Evolutionary conservation across 345 rosid species (phyloP).

Genomic region (Viola odorata): DNA sequence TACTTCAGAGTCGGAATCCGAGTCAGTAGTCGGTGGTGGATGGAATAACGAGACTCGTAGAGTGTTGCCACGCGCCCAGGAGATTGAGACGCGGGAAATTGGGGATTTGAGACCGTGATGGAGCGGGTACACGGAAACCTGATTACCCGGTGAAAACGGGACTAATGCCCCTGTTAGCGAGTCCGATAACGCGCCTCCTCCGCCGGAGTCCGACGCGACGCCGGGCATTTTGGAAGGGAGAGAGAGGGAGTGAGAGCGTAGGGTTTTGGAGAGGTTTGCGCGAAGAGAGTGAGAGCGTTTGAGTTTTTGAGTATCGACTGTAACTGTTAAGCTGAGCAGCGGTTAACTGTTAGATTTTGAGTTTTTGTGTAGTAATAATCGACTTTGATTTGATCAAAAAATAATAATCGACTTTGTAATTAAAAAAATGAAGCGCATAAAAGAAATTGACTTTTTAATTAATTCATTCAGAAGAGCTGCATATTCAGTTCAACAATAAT

Average conservation of each 20-base stretch:
- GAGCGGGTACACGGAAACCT: conserved; percentile 50
- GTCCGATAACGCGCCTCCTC: conserved; percentile 21
- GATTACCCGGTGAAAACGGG: conserved; percentile 26
- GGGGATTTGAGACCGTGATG: conserved; percentile 60
- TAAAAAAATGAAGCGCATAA: no score
- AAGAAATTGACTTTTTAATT: no score
- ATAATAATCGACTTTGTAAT: no score
- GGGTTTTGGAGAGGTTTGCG: conserved; percentile 37
- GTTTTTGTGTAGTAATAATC: no score
- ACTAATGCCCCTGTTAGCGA: conserved; percentile 30
- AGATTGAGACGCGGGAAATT: conserved; percentile 62
- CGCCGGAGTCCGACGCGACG: conserved; percentile 13
- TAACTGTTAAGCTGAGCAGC: no score
- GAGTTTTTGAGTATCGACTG: neutral
- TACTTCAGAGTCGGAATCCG: conserved; percentile 19
- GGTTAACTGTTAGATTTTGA: no score
- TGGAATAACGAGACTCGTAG: conserved; percentile 66
- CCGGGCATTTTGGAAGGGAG: conserved; percentile 43
- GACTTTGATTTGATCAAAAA: no score
- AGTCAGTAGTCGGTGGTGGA: conserved; percentile 20
- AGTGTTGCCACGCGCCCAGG: conserved; percentile 80
- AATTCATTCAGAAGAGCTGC: no score
- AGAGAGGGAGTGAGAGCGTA: neutral
- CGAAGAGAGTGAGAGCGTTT: neutral
- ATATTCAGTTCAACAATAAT: no score